Conservation (phyloP, 1,284 basidiomycete genomes). For the Agroathelia rolfsii region DNA sequence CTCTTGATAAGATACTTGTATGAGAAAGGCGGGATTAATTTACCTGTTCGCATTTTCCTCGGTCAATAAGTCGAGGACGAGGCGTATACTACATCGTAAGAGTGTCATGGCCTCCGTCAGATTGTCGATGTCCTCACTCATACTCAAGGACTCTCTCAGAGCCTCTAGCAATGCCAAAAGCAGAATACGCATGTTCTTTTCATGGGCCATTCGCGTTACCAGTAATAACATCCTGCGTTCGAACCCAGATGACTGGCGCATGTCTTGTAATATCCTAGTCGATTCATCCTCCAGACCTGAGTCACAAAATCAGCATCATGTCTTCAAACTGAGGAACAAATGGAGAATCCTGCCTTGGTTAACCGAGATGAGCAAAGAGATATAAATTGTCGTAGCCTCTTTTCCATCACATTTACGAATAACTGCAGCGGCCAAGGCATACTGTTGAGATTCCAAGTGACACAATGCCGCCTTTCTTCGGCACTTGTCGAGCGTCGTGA, state of each 20-base stretch:
- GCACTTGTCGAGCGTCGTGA: conserved; percentile 52
- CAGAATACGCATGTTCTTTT: conserved; percentile 60
- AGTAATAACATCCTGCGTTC: conserved; percentile 74
- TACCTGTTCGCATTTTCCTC: conserved; percentile 56
- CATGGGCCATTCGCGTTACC: conserved; percentile 70
- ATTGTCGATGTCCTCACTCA: conserved; percentile 41
- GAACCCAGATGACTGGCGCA: conserved; percentile 64
- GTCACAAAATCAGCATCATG: conserved; percentile 11
- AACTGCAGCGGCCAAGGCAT: conserved; percentile 53
- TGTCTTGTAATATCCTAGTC: conserved; percentile 52
- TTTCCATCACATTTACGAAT: conserved; percentile 58
- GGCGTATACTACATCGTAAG: conserved; percentile 69
- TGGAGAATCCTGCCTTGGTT: conserved; percentile 52
- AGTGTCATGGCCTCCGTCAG: conserved; percentile 63
- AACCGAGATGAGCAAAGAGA: conserved; percentile 59
- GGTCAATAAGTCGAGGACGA: conserved; percentile 55
- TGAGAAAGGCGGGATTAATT: conserved; percentile 16
- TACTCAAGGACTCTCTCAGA: conserved; percentile 53
- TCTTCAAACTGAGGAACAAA: conserved; percentile 19
- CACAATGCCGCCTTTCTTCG: conserved; percentile 73
- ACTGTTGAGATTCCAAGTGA: conserved; percentile 67
- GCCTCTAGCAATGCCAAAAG: conserved; percentile 61
- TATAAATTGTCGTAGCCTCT: conserved; percentile 68
- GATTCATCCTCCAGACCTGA: conserved; percentile 73
- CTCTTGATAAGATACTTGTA: conserved; percentile 1